Base-by-base conservation (phyloP, 23 red algal species). In the Agarophyton chilense region DNA sequence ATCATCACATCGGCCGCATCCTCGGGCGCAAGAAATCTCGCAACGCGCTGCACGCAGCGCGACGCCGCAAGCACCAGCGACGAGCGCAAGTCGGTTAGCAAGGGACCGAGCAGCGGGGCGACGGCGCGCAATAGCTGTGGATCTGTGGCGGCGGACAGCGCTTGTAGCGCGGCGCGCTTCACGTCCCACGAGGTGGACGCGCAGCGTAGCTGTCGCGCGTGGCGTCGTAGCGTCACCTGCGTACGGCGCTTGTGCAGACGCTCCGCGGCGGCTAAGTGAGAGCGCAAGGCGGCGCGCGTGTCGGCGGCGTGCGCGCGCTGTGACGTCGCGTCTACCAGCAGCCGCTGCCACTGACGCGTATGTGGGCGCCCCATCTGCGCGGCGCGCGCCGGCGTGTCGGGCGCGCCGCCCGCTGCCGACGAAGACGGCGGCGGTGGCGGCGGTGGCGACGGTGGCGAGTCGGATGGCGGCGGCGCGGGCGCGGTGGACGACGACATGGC, bases 361-460 rank as follows among this genome's bases (percentile, higher is more conserved):
- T 77, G 83, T 13, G 83, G 83, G 16, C 83, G 64, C 52, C 28
- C 24, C 7, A 76, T 66, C 10, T 34, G 40, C 12, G 35, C 50
- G 28, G 83, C 83, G 25, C 50, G 39, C 4, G 83, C 71, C 38
- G 83, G 83, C 33, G 83, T 88, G 83, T 88, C 65, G 10, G 61
- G 54, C 56, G 78, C 14, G 19, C 4, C 33, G 64, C 35, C 16
- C 32, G 32, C 19, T n/a, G n/a, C n/a, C n/a, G n/a, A n/a, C n/a
- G n/a, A n/a, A n/a, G n/a, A n/a, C 34, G 64, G 64, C 64, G 64
- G 64, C 33, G n/a, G 64, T 70, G 8, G 64, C 64, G 19, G 64
- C 10, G 38, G 2, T 2, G 64, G 1, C 64, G 18, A 39, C 6
- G 3, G 6, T 14, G 21, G 35, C 0, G 64, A 18, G 64, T 4